These are phyloP conservation scores for Penicillium sp. DNA, from an alignment of 2,329 filamentous ascomycete species.

Conservation along the genomic window DNA sequence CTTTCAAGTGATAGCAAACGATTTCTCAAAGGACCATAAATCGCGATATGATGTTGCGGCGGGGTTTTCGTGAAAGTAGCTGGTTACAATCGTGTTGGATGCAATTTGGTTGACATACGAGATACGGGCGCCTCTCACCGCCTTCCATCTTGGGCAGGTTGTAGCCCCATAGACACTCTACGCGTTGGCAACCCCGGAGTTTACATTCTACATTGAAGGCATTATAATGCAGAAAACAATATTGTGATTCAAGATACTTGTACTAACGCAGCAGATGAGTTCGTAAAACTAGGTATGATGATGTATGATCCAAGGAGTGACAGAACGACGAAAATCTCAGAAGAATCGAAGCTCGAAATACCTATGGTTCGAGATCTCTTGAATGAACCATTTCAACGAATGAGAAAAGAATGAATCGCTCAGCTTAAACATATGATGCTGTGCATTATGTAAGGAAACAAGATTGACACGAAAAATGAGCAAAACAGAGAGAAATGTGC, in stretches of 20 bases:
- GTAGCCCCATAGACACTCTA: background rate
- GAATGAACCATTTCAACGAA: conserved; percentile 6
- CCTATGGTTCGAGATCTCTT: conserved; percentile 5
- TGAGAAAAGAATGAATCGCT: conserved; percentile 15
- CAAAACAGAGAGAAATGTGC: background rate
- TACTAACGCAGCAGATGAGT: background rate
- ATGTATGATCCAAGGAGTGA: conserved; percentile 3
- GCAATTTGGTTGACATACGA: background rate
- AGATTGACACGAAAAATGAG: conserved; percentile 8
- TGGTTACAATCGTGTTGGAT: background rate
- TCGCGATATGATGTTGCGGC: background rate
- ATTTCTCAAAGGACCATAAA: background rate
- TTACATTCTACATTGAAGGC: background rate
- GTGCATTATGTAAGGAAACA: conserved; percentile 20
- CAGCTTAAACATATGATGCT: conserved; percentile 23
- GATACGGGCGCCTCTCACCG: conserved; percentile 14
- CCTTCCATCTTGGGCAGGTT: background rate
- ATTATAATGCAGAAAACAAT: background rate
- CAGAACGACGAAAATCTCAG: conserved; percentile 9
- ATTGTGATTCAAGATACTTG: background rate
- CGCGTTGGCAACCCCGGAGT: background rate
- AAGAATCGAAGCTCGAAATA: conserved; percentile 5
- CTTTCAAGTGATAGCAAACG: background rate
- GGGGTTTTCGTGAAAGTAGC: background rate
- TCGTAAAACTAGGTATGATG: background rate